Base-by-base conservation (phyloP, 495 filamentous ascomycete genomes). In the Xylaria castorea region DNA sequence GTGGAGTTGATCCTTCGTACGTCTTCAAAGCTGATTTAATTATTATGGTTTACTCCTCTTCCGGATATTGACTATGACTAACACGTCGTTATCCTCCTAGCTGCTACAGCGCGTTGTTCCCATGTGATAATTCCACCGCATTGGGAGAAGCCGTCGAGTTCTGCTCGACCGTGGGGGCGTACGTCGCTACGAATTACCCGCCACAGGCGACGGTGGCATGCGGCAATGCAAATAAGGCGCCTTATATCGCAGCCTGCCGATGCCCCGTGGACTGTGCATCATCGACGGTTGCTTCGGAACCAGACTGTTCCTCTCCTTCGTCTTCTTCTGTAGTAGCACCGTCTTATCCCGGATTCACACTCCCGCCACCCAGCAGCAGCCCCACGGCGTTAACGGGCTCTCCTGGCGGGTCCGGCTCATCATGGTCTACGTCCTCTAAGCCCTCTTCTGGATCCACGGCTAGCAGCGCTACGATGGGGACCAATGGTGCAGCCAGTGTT, bases 81-180 rank as follows among this genome's bases (percentile, higher is more conserved):
- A 71, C 69, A 62, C 34, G 18, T 6, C 16, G 16, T n/a, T 12
- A 12, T 20, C 34, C 38, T 0, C 9, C 42, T 14, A 79, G 77
- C 55, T 79, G 77, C 25, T 78, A 78, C 34, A 74, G 74, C 50
- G 76, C 77, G 1, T 55, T 79, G 34, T 78, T 79, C 70, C 77
- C 68, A 53, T 79, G 77, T 64, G 72, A 73, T 6, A 74, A 69
- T 53, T 44, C 73, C 14, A 57, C 71, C 27, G 75, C 70, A 46
- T 30, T 79, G 16, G 57, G 64, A 1, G 66, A 76, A 64, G 77
- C 75, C 46, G 11, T 75, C 34, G 65, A 63, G 34, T 79, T 75
- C 53, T 79, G 77, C 60, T 75, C 75, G 25, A 79, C 75, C 16
- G 61, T 76, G 5, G 74, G 76, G 25, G 70, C 70, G 11, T 79